Base-by-base conservation (phyloP, 257 asterid genomes). In the Solanum okadae region DNA sequence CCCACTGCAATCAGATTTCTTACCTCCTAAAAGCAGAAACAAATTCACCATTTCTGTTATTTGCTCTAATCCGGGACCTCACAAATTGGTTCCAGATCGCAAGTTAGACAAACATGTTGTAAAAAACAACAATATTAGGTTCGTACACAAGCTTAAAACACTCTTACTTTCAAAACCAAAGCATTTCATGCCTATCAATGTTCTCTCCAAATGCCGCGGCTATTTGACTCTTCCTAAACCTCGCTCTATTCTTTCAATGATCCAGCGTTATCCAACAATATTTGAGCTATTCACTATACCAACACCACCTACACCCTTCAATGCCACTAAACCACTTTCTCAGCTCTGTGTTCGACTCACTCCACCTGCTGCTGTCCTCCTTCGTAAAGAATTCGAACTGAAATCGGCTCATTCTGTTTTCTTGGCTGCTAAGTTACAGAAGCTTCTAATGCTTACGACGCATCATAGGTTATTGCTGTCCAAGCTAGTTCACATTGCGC, bases 311-410 rank as follows among this genome's bases (percentile, higher is more conserved):
- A 89, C 91, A 4, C 99, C 99, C 0, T 73, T 87, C 71, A 91
- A 90, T 33, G 98, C 98, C 65, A 72, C 94, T 1, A 98, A 93
- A 15, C 92, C 98, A 0, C 96, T 93, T 65, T 78, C 92, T 33
- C 99, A 97, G 79, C 92, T 91, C 9, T 97, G 99, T 72, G 98
- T 97, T 83, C 96, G 99, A 86, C 98, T 97, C 90, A 94, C 99
- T 12, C 99, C 98, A 0, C 93, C 96, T 87, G 98, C 98, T 5
- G 92, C 93, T 8, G 95, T 94, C 81, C 91, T 96, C 23, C 95
- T 94, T 1, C 89, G 88, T 42, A 93, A 79, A 87, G 98, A 97
- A 89, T 88, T 14, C 23, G 93, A 92, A 18, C 93, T 96, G 37
- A 97, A 97, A 90, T 94, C 88, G 35, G 63, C 88, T 1, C 91